Evolutionary conservation across 140 eudicot species (phyloP).

Genomic region (Stevia rebaudiana): DNA sequence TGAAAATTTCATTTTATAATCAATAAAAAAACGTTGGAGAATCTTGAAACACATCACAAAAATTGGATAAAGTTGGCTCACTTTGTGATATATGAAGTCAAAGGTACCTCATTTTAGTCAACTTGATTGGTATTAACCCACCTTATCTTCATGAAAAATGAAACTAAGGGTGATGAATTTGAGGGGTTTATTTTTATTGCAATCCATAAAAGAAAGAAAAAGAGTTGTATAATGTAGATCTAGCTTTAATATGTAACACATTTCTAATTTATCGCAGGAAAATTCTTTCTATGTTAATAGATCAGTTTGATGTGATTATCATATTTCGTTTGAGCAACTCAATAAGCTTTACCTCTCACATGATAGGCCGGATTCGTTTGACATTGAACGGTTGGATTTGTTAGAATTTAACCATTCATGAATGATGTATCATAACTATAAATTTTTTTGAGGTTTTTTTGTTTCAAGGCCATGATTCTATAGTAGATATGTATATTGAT

Average conservation of each 20-base stretch:
- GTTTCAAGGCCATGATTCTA: neutral
- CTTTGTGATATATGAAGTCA: slow-evolving; percentile 46
- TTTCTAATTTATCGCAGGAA: neutral
- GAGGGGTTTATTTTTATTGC: slow-evolving; percentile 5
- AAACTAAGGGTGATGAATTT: slow-evolving; percentile 22
- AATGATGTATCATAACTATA: too few relatives aligned
- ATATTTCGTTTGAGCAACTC: too few relatives aligned
- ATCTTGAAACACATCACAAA: slow-evolving; percentile 24
- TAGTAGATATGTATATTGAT: neutral
- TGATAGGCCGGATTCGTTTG: neutral
- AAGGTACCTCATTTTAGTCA: slow-evolving; percentile 37
- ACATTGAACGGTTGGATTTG: neutral
- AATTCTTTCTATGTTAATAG: neutral
- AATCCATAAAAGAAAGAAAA: slow-evolving; percentile 5
- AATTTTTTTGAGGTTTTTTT: neutral
- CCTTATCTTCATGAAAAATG: slow-evolving; percentile 24
- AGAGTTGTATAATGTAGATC: neutral
- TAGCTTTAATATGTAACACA: neutral
- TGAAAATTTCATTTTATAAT: slow-evolving; percentile 12
- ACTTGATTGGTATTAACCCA: slow-evolving; percentile 48
- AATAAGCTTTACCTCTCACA: neutral
- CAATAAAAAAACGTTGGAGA: slow-evolving; percentile 19
- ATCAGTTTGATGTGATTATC: neutral
- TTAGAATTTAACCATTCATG: too few relatives aligned
- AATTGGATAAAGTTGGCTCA: slow-evolving; percentile 32